phyloP scores from a whole-genome alignment of 192 early-diverging fungal species.

The Chytriomyces sp. region DNA sequence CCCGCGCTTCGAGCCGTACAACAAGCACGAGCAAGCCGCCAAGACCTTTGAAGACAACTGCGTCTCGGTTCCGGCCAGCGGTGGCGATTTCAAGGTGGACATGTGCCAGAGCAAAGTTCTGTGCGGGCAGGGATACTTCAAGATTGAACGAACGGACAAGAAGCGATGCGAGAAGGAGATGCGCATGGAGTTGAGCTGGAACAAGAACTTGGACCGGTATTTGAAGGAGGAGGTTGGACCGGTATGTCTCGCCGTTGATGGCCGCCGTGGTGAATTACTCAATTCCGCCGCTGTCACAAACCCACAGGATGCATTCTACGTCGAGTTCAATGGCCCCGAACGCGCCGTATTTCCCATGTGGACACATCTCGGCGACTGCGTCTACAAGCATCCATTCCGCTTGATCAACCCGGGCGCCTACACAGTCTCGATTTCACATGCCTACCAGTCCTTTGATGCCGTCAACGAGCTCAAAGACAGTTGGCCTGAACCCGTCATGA shows the following conservation, averaged over 20 bases:
- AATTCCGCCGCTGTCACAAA: not conserved
- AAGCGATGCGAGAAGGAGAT: not conserved
- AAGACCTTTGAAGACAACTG: conserved; percentile 1
- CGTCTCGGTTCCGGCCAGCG: not conserved
- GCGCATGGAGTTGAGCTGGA: not conserved
- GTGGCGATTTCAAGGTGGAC: not conserved
- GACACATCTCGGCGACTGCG: conserved; percentile 18
- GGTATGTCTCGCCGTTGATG: not conserved
- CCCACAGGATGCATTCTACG: conserved; percentile 16
- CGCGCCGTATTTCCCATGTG: not conserved
- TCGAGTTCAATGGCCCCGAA: conserved; percentile 12
- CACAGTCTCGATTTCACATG: not conserved
- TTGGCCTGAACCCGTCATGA: not conserved
- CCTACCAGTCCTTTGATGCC: conserved; percentile 6
- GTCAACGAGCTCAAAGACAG: not conserved
- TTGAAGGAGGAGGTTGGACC: not conserved
- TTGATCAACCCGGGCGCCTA: conserved; percentile 7
- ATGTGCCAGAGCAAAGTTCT: not conserved
- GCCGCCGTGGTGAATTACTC: not conserved
- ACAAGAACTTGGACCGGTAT: not conserved
- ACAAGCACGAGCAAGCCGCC: conserved; percentile 5
- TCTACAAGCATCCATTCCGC: conserved; percentile 22
- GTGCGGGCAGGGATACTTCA: conserved; percentile 26
- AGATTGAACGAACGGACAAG: not conserved
- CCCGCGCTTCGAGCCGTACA: conserved; percentile 1